phyloP scores from a whole-genome alignment of 2,329 filamentous ascomycete species.

The Aspergillus sp. region DNA sequence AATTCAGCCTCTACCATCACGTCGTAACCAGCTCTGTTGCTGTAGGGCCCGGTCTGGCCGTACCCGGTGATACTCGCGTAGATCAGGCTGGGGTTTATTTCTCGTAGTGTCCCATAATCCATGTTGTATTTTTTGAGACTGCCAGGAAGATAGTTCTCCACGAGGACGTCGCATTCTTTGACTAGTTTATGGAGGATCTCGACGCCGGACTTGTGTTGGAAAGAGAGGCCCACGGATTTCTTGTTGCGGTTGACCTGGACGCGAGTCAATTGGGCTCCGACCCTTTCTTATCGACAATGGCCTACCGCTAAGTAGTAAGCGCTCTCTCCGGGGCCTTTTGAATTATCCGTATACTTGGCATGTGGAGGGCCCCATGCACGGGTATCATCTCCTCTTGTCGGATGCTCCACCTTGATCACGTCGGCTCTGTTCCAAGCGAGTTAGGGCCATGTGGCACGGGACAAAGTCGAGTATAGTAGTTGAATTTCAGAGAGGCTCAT shows the following conservation, averaged over 20 bases:
- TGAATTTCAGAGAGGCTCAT: background rate
- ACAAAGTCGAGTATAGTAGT: background rate
- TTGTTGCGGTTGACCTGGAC: constrained; percentile 92
- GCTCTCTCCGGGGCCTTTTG: constrained; percentile 77
- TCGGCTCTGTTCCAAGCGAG: constrained; percentile 69
- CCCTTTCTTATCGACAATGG: background rate
- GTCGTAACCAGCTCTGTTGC: constrained; percentile 88
- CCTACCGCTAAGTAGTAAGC: constrained; percentile 90
- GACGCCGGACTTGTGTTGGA: constrained; percentile 81
- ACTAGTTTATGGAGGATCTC: constrained; percentile 85
- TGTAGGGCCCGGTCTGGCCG: constrained; percentile 91
- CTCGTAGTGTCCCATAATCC: constrained; percentile 79
- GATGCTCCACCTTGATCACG: constrained; percentile 97
- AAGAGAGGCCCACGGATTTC: constrained; percentile 89
- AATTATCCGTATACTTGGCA: constrained; percentile 71
- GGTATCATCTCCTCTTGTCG: constrained; percentile 87
- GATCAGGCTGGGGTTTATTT: constrained; percentile 83
- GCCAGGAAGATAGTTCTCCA: constrained; percentile 95
- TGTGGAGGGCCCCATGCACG: constrained; percentile 96
- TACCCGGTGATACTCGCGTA: constrained; percentile 98
- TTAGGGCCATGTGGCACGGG: background rate
- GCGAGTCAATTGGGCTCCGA: constrained; percentile 13
- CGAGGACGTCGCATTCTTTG: constrained; percentile 84
- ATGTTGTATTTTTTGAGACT: constrained; percentile 87
- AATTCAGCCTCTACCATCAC: constrained; percentile 99